Evolutionary conservation across 139 green algal species (phyloP), one percentile per base, ranked within the genome.

Genomic region (Zygnema cylindricum): DNA sequence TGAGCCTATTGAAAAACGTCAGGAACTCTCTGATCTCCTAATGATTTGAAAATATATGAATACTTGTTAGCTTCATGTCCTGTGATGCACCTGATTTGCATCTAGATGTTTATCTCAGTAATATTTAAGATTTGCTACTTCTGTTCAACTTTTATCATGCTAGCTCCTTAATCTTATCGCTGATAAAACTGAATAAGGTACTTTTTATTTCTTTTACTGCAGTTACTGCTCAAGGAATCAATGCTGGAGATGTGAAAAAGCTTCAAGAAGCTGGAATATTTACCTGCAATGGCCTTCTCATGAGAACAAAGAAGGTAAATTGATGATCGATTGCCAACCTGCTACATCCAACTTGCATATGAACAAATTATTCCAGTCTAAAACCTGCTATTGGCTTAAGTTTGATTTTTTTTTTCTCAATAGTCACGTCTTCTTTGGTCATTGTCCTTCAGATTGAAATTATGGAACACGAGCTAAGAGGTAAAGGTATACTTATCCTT

Each of bases 171-270:
- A 43, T 87, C 43, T 79, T 25, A 1, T 2, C 43, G 33, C 1
- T 33, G 1, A 71, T 49, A n/a, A 16, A 75, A 22, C 32, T 30
- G 49, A 40, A 78, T 43, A 77, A 33, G 41, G 11, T 35, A 11
- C 49, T 86, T 86, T 7, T 86, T 86, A 43, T 33, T 36, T 63
- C 33, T 63, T 35, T 84, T 25, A 2, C 2, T 69, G 30, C 87
- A 91, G 87, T 91, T 33, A 87, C 39, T 41, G 63, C 87, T 16
- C 63, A 81, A 35, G 87, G 87, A 35, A 91, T 91, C 0, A 91
- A 91, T 88, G 87, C 87, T 83, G 87, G 87, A 32, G 87, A 91
- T 91, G 94, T 98, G 43, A 98, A 98, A 89, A 98, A 98, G 90
- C 93, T 94, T 57, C 97, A 96, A 90, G 96, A 98, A 69, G 95